Percentiles rank a stretch among this genome's conserved stretches.
Conservation (phyloP, 208 protist genomes). For the Leptomonas pyrrhocoris region DNA sequence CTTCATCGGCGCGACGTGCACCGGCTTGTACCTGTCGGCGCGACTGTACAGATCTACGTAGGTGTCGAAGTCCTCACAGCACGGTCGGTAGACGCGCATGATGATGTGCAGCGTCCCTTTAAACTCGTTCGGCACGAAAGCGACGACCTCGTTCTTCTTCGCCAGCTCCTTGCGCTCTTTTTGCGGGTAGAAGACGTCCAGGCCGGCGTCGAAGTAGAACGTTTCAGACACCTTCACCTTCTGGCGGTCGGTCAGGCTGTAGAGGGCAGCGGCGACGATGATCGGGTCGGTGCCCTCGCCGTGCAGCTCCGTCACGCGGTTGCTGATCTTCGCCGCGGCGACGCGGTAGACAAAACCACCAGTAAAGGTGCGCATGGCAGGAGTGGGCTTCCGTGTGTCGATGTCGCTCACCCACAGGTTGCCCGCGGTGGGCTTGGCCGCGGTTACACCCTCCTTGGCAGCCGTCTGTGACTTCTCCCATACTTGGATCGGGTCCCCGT, state of each 20-base stretch:
- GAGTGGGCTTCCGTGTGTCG: conserved; percentile 74
- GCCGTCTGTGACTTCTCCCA: conserved; percentile 51
- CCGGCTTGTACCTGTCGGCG: conserved; percentile 78
- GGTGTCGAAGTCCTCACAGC: conserved; percentile 81
- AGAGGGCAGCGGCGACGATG: conserved; percentile 64
- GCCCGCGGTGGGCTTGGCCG: conserved; percentile 32
- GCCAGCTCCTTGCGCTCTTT: conserved; percentile 65
- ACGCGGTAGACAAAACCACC: conserved; percentile 68
- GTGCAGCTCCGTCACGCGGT: conserved; percentile 69
- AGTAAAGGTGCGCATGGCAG: conserved; percentile 73
- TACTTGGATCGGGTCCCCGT: conserved; percentile 85
- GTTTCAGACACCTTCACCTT: conserved; percentile 82
- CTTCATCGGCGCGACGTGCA: conserved; percentile 86
- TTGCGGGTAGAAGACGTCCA: conserved; percentile 87
- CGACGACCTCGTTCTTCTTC: conserved; percentile 63
- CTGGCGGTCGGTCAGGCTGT: conserved; percentile 47
- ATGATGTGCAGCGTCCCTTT: conserved; percentile 69
- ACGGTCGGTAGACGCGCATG: conserved; percentile 68
- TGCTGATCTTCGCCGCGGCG: conserved; percentile 54
- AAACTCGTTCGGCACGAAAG: conserved; percentile 86
- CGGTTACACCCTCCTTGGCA: conserved; percentile 2
- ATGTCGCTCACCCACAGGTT: conserved; percentile 76
- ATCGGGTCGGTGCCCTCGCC: conserved; percentile 77
- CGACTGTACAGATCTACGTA: conserved; percentile 86
- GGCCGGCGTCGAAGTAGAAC: conserved; percentile 85